Base-by-base conservation (phyloP, 305 asterid species). In the Fraxinus nigra region DNA sequence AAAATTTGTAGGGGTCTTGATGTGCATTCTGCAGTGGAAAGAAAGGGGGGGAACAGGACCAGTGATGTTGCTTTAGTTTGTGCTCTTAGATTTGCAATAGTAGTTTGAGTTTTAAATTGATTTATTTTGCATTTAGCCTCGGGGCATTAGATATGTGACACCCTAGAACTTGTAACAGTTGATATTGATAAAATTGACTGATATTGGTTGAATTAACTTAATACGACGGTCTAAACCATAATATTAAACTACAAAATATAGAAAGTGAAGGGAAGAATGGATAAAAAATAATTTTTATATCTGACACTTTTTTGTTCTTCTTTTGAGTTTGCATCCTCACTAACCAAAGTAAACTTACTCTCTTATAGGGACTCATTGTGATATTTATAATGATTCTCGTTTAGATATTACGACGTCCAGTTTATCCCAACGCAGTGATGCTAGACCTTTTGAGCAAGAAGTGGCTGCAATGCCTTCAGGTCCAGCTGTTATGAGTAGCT, bases 321-420 rank as follows among this genome's bases (percentile, higher is more conserved):
- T 76, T 84, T 84, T 72, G 32, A 30, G 69, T 81, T 38, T 56
- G 51, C 51, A 72, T 67, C 59, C 63, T 69, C 35, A 61, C 82
- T 81, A 38, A 82, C 75, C 40, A 46, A 69, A 28, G 18, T 26
- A 74, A 69, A 72, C 76, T 78, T 88, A 72, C 63, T 79, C 79
- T 80, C 79, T 80, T 85, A 79, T 88, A 91, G 98, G 92, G 83
- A 76, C 78, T 86, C 92, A 89, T 86, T 88, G 87, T 63, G 98
- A 95, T 30, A 87, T 67, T 78, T 82, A 83, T 87, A 95, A 92
- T 82, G 98, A 94, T 82, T 86, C 97, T 89, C 90, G 90, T 87
- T 85, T 85, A 85, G 88, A 85, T 84, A 80, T 80, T 82, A 82
- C 86, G 16, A 73, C 90, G 14, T 86, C 95, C 11, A 88, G 87